Conservation (phyloP, 139 green algal species). For the Chlorella sp. region DNA sequence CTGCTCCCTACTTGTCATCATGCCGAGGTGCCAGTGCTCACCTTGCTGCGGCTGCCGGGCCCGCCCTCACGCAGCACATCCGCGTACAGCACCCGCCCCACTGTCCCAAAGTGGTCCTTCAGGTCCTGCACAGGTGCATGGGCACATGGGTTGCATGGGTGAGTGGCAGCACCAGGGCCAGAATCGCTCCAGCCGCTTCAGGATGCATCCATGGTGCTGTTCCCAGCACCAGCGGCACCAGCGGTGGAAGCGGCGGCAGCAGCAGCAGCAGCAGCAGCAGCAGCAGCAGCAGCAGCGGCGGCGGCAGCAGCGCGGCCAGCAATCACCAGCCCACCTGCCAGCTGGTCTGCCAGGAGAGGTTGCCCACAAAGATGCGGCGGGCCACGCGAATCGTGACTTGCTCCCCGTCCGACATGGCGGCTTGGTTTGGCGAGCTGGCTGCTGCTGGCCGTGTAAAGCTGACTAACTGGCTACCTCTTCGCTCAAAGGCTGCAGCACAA, state of each 20-base stretch:
- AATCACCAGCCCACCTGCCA: conserved; percentile 47
- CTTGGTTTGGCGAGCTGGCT: too few species aligned
- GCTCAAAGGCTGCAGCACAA: too few species aligned
- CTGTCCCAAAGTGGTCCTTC: conserved; percentile 58
- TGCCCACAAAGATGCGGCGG: conserved; percentile 64
- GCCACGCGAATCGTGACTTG: conserved; percentile 39
- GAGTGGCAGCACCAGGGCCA: background rate
- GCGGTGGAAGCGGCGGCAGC: too few species aligned
- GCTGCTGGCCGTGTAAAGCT: too few species aligned
- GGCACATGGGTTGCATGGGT: background rate
- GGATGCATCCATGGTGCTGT: too few species aligned
- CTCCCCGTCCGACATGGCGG: background rate
- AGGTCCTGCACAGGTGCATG: background rate
- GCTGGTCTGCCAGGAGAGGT: conserved; percentile 57
- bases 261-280: too few species aligned
- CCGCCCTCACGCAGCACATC: conserved; percentile 50
- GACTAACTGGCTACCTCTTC: too few species aligned
- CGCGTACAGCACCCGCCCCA: conserved; percentile 45
- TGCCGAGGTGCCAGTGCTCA: background rate
- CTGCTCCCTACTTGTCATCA: background rate
- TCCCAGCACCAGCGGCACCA: too few species aligned
- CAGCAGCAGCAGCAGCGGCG: too few species aligned
- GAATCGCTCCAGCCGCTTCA: too few species aligned
- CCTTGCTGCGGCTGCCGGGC: conserved; percentile 39
- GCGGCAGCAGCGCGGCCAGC: background rate